phyloP scores from a whole-genome alignment of 768 basidiomycete species.

The Pleurotus djamor region DNA sequence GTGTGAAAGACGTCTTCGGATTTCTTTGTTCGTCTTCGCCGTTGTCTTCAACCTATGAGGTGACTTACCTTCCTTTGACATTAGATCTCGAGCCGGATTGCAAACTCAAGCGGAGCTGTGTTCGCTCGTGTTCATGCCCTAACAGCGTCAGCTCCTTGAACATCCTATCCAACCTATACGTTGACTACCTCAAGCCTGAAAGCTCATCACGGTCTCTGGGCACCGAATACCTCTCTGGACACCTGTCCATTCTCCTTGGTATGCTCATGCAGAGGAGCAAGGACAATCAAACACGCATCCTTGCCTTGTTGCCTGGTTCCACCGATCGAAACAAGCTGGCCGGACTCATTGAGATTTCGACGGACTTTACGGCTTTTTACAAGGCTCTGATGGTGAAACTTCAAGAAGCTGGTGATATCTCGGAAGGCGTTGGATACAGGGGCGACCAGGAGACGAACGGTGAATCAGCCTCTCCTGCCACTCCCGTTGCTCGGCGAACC shows the following conservation, averaged over 20 bases:
- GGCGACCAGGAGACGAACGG: neutral
- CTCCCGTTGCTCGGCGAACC: conserved; percentile 7
- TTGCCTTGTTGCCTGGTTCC: conserved; percentile 22
- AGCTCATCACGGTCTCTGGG: conserved; percentile 4
- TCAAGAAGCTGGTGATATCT: conserved; percentile 11
- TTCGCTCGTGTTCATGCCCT: conserved; percentile 51
- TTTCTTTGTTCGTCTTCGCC: conserved; percentile 42
- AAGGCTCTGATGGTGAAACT: conserved; percentile 5
- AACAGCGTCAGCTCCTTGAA: conserved; percentile 42
- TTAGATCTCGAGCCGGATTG: conserved; percentile 56
- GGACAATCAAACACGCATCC: conserved; percentile 31
- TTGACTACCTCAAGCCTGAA: conserved; percentile 31
- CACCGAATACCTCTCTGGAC: conserved; percentile 56
- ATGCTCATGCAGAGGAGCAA: conserved; percentile 41
- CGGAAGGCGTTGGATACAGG: conserved; percentile 10
- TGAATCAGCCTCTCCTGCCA: neutral
- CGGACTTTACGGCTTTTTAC: conserved; percentile 49
- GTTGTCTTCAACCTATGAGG: neutral
- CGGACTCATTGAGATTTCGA: conserved; percentile 39
- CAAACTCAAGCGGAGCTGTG: conserved; percentile 44
- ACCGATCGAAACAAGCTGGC: conserved; percentile 21
- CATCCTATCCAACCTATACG: conserved; percentile 49
- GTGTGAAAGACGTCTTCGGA: conserved; percentile 43
- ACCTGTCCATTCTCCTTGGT: conserved; percentile 74
- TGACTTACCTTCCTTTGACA: neutral